Conservation (phyloP, 495 filamentous ascomycete genomes). For the Penicillium tannophilum region DNA sequence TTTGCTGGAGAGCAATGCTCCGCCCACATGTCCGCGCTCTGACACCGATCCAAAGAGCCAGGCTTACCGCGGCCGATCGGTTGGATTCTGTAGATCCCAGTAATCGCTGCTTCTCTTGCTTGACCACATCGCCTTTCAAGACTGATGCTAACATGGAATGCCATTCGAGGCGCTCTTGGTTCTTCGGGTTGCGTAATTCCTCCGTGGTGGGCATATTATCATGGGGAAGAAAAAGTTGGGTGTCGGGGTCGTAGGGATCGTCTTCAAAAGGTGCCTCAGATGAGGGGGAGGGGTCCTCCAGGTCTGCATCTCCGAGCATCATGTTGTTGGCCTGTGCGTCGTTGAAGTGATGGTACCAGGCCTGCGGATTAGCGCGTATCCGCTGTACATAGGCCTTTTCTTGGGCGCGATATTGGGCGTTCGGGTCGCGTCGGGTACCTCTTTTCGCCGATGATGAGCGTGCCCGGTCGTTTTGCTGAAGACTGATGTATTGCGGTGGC, state of each 20-base stretch:
- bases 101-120: slow-evolving; percentile 94
- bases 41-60: slow-evolving; percentile 89
- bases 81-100: slow-evolving; percentile 80
- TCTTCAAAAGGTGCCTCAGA: slow-evolving; percentile 80
- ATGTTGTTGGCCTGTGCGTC: slow-evolving; percentile 67
- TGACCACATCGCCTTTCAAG: slow-evolving; percentile 93
- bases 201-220: slow-evolving; percentile 86
- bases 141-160: slow-evolving; percentile 97
- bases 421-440: slow-evolving; percentile 62
- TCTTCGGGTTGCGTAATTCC: slow-evolving; percentile 84
- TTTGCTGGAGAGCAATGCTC: slow-evolving; percentile 76
- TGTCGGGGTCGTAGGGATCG: slow-evolving; percentile 89
- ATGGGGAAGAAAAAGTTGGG: slow-evolving; percentile 83
- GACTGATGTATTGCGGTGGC: slow-evolving; percentile 62
- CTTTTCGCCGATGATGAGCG: slow-evolving; percentile 58
- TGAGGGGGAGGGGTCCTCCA: slow-evolving; percentile 87
- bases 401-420: slow-evolving; percentile 79
- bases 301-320: slow-evolving; percentile 75
- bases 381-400: slow-evolving; percentile 80
- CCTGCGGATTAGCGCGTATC: slow-evolving; percentile 70
- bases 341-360: slow-evolving; percentile 68
- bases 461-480: slow-evolving; percentile 47
- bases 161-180: slow-evolving; percentile 93
- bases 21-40: slow-evolving; percentile 80
- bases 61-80: slow-evolving; percentile 69